Conservation (phyloP, 805 yeast genomes). For the Suhomyces kilbournensis region DNA sequence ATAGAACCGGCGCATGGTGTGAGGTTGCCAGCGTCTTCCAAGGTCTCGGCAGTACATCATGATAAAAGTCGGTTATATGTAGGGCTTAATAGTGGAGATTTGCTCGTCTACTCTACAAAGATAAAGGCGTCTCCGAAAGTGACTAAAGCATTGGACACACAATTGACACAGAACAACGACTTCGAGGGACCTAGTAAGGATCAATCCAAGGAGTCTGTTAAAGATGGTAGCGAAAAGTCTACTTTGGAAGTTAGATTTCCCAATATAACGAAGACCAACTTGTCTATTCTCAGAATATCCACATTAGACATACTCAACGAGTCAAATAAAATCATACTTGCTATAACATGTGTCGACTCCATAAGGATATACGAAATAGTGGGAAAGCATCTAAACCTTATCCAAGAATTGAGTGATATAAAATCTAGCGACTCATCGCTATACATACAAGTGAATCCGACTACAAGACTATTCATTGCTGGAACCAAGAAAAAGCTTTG, state of each 20-base stretch:
- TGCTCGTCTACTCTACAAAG: conserved; percentile 10
- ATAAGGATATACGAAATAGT: conserved; percentile 26
- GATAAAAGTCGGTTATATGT: conserved; percentile 20
- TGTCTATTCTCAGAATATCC: conserved; percentile 17
- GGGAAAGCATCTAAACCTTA: conserved; percentile 32
- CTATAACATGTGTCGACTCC: conserved; percentile 22
- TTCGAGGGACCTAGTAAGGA: not conserved
- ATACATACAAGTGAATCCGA: conserved; percentile 15
- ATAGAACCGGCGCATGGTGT: conserved; percentile 36
- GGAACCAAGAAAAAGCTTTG: conserved; percentile 29
- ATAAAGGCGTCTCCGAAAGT: not conserved
- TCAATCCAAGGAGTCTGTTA: conserved; percentile 3
- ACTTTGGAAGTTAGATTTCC: conserved; percentile 18
- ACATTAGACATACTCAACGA: conserved; percentile 16
- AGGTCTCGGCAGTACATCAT: conserved; percentile 24
- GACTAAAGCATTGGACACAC: not conserved
- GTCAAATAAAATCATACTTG: conserved; percentile 19
- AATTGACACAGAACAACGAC: not conserved
- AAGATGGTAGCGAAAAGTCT: conserved; percentile 8
- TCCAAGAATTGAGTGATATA: conserved; percentile 27
- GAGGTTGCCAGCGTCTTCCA: conserved; percentile 20
- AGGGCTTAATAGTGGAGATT: conserved; percentile 37
- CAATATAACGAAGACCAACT: conserved; percentile 15
- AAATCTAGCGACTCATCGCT: conserved; percentile 15
- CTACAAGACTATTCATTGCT: conserved; percentile 22